Conservation (phyloP, 306 rosid genomes). For the Neltuma alba region DNA sequence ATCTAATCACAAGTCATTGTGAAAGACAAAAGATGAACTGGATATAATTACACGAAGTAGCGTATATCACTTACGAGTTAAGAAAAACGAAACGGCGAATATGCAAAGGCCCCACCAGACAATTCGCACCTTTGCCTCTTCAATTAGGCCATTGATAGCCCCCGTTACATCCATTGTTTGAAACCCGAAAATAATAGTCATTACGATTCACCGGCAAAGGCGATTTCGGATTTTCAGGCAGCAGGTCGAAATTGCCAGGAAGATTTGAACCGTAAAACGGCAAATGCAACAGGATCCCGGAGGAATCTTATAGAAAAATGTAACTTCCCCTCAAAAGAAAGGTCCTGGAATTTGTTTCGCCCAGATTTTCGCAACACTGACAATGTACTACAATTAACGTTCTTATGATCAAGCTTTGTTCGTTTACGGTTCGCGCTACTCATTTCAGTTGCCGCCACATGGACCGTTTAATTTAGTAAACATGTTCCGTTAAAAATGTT, state of each 20-base stretch:
- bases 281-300: not conserved
- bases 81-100: slow-evolving; percentile 75
- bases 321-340: not conserved
- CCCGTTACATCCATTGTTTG: slow-evolving; percentile 58
- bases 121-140: slow-evolving; percentile 77
- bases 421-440: not conserved
- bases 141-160: slow-evolving; percentile 76
- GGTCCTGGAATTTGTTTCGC: not conserved
- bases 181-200: not conserved
- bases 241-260: not conserved
- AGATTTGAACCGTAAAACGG: not conserved
- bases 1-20: slow-evolving; percentile 5
- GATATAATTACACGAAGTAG: not conserved
- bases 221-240: not conserved
- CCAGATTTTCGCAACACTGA: not conserved
- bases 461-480: not conserved
- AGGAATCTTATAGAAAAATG: not conserved
- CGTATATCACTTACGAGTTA: slow-evolving; percentile 64
- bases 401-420: not conserved
- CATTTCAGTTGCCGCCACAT: not conserved
- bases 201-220: not conserved
- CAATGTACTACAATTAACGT: not conserved
- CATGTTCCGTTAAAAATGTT: no score
- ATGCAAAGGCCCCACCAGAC: slow-evolving; percentile 92
- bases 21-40: slow-evolving; percentile 10